A percentile compares a stretch with the other conserved stretches of the same genome.
Conservation (phyloP, 139 green algal species). For the Limnomonas spitsbergensis region DNA sequence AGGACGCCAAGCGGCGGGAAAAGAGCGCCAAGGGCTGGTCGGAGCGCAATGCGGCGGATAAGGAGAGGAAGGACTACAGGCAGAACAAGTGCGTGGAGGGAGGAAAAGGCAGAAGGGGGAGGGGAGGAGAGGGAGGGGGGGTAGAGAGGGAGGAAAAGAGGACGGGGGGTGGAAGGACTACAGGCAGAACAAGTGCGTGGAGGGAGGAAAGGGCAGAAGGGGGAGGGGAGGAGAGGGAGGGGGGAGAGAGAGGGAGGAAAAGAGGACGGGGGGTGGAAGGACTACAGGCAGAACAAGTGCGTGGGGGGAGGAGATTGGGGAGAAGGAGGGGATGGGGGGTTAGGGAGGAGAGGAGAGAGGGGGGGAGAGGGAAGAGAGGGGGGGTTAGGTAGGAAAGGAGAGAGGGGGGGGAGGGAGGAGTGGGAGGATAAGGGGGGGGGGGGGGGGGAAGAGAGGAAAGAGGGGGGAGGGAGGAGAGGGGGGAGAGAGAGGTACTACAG, state of each 20-base stretch:
- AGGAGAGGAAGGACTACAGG: constrained; percentile 29
- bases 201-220: background rate
- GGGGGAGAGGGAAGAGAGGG: constrained; percentile 45
- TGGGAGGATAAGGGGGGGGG: background rate
- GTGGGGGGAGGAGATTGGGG: background rate
- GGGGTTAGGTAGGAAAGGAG: background rate
- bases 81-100: background rate
- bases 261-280: constrained; percentile 43
- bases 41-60: constrained; percentile 61
- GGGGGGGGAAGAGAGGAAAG: background rate
- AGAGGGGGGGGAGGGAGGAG: background rate
- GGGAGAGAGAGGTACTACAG: background rate
- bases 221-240: background rate
- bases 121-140: background rate
- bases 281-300: constrained; percentile 1
- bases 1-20: constrained; percentile 65
- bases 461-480: background rate
- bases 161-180: constrained; percentile 42
- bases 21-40: constrained; percentile 68
- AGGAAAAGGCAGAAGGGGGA: background rate
- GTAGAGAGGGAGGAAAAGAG: background rate
- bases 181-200: background rate
- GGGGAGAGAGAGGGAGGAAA: background rate
- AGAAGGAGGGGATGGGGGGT: background rate
- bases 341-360: background rate